phyloP scores from a whole-genome alignment of 345 rosid species.

The Sisymbrium irio region DNA sequence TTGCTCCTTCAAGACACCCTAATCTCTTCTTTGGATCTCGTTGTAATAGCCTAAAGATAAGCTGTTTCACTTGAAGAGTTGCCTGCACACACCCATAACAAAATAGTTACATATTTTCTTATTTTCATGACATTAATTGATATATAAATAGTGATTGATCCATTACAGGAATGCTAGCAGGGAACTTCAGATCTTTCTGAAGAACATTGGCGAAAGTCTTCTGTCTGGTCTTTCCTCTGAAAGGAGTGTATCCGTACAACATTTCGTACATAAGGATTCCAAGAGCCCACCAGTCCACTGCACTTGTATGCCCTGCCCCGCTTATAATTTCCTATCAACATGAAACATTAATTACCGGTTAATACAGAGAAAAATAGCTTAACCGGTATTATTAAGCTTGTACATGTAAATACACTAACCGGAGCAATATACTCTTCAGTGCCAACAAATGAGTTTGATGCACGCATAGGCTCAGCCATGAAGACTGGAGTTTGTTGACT shows the following conservation, averaged over 20 bases:
- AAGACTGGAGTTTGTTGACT: constrained; percentile 64
- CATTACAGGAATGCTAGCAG: constrained; percentile 60
- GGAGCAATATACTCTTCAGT: constrained; percentile 99
- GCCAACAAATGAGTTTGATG: constrained; percentile 96
- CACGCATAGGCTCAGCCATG: constrained; percentile 95
- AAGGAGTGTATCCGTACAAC: constrained; percentile 96
- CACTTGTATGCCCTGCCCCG: constrained; percentile 93
- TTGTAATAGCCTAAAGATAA: constrained; percentile 70
- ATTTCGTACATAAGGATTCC: constrained; percentile 93
- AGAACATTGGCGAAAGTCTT: constrained; percentile 90
- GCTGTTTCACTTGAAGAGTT: constrained; percentile 71
- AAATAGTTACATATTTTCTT: neutral
- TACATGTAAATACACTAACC: constrained; percentile 41
- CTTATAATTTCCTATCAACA: constrained; percentile 70
- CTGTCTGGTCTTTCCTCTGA: constrained; percentile 92
- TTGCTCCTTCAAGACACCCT: constrained; percentile 84
- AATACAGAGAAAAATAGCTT: neutral
- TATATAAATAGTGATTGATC: neutral
- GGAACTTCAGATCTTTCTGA: constrained; percentile 83
- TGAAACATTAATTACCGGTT: constrained; percentile 15
- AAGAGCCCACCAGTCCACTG: constrained; percentile 99
- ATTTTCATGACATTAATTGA: neutral
- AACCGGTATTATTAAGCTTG: neutral
- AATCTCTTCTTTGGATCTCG: constrained; percentile 82
- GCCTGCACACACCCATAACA: constrained; percentile 46